These are phyloP conservation scores for Gracilaria gracilis DNA, from an alignment of 23 red algal genomes.

Conservation along the genomic window DNA sequence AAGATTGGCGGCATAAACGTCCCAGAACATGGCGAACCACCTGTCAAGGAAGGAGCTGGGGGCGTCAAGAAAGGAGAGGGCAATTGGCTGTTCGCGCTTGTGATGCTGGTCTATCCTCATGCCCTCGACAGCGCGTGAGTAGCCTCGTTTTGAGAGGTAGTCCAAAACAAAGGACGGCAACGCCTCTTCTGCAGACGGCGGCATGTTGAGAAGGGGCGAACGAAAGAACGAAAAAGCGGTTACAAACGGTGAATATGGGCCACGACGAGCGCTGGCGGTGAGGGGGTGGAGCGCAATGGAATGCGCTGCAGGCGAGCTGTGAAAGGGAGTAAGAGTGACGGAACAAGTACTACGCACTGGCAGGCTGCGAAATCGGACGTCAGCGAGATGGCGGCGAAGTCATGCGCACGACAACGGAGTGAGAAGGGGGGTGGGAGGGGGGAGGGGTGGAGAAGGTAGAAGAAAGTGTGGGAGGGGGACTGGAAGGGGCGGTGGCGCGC, in stretches of 20 bases:
- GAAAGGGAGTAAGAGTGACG: neutral
- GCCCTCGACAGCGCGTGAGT: slow-evolving; percentile 35
- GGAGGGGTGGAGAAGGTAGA: neutral
- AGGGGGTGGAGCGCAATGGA: neutral
- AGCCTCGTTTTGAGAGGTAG: slow-evolving; percentile 65
- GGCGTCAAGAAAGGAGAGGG: slow-evolving; percentile 28
- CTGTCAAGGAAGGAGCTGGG: slow-evolving; percentile 31
- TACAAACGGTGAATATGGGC: too few species aligned
- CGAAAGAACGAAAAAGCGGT: neutral
- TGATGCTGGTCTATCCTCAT: slow-evolving; percentile 42
- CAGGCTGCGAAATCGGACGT: neutral
- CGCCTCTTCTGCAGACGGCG: slow-evolving; percentile 29
- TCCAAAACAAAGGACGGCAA: slow-evolving; percentile 60
- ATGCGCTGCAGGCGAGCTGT: neutral
- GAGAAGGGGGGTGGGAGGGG: neutral
- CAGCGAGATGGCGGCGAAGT: neutral
- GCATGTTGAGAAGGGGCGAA: neutral
- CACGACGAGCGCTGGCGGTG: neutral
- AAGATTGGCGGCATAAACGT: slow-evolving; percentile 33
- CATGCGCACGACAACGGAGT: neutral
- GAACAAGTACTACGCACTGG: neutral
- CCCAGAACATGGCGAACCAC: slow-evolving; percentile 65
- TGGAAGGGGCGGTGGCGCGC: neutral
- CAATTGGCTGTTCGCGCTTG: slow-evolving; percentile 53
- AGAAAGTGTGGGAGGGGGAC: neutral